Evolutionary conservation across 1,284 basidiomycete genomes (phyloP), one percentile per base, ranked within the genome.

Genomic region (Volvariella surrecta): DNA sequence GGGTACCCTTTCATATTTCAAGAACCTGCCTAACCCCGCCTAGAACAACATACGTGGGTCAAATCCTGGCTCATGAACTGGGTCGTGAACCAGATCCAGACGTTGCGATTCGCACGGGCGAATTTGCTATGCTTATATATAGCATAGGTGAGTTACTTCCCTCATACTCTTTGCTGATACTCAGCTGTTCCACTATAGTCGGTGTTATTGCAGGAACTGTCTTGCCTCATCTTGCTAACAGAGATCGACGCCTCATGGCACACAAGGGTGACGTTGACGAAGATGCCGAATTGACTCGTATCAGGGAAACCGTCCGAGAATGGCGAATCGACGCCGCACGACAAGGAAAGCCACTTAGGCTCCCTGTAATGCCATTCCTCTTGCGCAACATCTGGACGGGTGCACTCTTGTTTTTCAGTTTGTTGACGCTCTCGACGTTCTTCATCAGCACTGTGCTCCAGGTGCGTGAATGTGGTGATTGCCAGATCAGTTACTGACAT

Each of bases 301-400:
- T 90, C 40, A 72, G 77, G 39, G 66, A 75, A 28, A 79, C 75
- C 47, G 84, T 94, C n/a, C 73, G 73, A 32, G 68, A 79, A 55
- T 93, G 90, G 91, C 82, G 81, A 51, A 77, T 78, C 16, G 89
- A 94, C 48, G 88, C 88, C 31, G 79, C 77, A 6, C 67, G 76
- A 31, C 69, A 79, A 47, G 89, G 89, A 24, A 71, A 74, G 55
- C 78, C 82, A 4, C 63, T 93, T 32, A 76, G 72, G 39, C 68
- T 95, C 4, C 91, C 91, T 16, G 71, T 79, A 19, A 89, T 87
- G 80, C 89, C 91, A 9, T 82, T 93, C 61, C 82, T 94, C 56
- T 68, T 94, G 44, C 74, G 90, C 43, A 92, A 95, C 53, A 89
- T 94, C 47, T 96, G 93, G 93, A 90, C 82, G 2, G 82, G 80